Base-by-base conservation (phyloP, 768 basidiomycete species). In the Calocybe gangraenosa region DNA sequence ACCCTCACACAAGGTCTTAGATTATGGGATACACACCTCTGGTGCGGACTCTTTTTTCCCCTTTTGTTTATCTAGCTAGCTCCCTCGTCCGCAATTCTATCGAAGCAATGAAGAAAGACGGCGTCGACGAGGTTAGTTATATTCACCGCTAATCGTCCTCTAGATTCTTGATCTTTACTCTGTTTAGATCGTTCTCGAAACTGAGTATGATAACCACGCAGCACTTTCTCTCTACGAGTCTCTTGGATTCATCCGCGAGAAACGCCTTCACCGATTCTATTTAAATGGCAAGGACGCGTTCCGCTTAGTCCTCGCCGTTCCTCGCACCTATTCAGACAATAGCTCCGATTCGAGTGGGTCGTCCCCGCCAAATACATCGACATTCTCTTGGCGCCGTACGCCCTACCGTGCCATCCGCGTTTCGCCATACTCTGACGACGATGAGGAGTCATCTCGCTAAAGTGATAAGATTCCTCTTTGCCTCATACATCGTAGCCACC, bases 271-370 rank as follows among this genome's bases (percentile, higher is more conserved):
- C 61, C 80, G 96, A 1, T 99, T 98, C 67, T 98, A 99, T 58
- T 79, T 98, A 53, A 99, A 96, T 60, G 92, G 91, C 37, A 97
- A 97, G 65, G 93, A 98, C 60, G 94, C 94, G 0, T 96, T 90
- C 58, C 75, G 91, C 31, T 79, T 93, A 38, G 79, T 89, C 17
- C 79, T 89, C 36, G 66, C 76, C 22, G 64, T 88, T 4, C 75
- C 81, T 9, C 67, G 59, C 4, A 38, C 64, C 3, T 59, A 64
- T 37, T 66, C 68, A 11, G 70, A 66, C 42, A 62, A 65, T 45
- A 51, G 57, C 30, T 67, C 65, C 0, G 65, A 65, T 31, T 54
- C 49, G 23, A 58, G 54, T 38, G 58, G 55, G 14, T 61, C 60
- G 9, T 60, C 62, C 18, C 46, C 59, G n/a, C 49, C 56, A 15